phyloP scores from a whole-genome alignment of 306 rosid species.

The Abrus precatorius region DNA sequence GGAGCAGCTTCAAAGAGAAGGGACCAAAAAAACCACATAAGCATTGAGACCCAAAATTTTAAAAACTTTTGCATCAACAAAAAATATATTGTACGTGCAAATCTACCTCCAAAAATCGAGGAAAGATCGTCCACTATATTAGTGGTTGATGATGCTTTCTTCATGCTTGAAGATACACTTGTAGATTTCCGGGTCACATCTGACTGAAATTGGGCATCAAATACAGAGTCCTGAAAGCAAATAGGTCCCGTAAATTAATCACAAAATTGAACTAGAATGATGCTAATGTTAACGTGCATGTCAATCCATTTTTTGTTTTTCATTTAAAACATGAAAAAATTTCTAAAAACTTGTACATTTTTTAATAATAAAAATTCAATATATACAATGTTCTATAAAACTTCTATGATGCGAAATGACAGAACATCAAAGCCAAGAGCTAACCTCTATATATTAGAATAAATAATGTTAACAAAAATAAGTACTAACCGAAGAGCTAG shows the following conservation, averaged over 20 bases:
- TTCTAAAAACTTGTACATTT: constrained; percentile 6
- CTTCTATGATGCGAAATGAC: constrained; percentile 23
- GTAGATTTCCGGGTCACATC: constrained; percentile 65
- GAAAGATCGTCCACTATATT: constrained; percentile 92
- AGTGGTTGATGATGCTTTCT: constrained; percentile 77
- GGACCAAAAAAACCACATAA: constrained; percentile 26
- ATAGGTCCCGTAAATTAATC: constrained; percentile 37
- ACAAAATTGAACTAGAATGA: constrained; percentile 7
- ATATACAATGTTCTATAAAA: constrained; percentile 1
- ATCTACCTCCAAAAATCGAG: constrained; percentile 87
- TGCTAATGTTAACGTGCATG: constrained; percentile 5
- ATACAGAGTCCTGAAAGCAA: constrained; percentile 64
- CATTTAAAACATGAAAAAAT: constrained; percentile 31
- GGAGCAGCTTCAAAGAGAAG: constrained; percentile 67
- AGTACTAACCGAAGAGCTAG: constrained; percentile 75
- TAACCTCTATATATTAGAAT: constrained; percentile 5
- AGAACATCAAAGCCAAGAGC: constrained; percentile 20
- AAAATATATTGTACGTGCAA: constrained; percentile 30
- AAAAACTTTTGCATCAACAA: constrained; percentile 33
- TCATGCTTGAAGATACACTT: constrained; percentile 66
- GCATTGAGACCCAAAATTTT: constrained; percentile 38
- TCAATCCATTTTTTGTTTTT: neutral
- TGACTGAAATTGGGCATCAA: constrained; percentile 77
- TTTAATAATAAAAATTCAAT: constrained; percentile 31
- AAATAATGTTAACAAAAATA: constrained; percentile 43